Percentiles rank a stretch among this genome's conserved stretches.
These are phyloP conservation scores for Diplodia corticola DNA, from an alignment of 2,329 filamentous ascomycete species.

Conservation along the genomic window DNA sequence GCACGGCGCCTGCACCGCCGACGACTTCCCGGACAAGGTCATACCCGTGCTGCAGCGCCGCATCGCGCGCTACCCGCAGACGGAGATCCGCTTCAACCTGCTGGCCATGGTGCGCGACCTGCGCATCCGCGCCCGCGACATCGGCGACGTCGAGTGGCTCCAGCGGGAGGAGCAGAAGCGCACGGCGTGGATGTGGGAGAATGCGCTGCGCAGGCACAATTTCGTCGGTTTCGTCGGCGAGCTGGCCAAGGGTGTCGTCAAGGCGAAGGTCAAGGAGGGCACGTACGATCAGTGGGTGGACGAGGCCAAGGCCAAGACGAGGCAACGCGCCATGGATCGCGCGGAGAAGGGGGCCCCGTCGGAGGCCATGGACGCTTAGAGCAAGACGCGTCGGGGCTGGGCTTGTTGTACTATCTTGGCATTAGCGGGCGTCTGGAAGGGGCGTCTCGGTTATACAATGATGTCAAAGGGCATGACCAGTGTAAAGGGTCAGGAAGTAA, in stretches of 20 bases:
- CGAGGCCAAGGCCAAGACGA: constrained; percentile 62
- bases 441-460: background rate
- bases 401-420: background rate
- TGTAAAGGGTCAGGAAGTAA: too few species aligned
- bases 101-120: constrained; percentile 88
- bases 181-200: constrained; percentile 89
- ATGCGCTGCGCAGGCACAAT: constrained; percentile 86
- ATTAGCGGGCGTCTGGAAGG: constrained; percentile 9
- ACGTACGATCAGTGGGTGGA: constrained; percentile 74
- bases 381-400: background rate
- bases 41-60: constrained; percentile 84
- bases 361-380: constrained; percentile 28
- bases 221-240: constrained; percentile 95
- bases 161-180: constrained; percentile 81
- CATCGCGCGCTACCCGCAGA: constrained; percentile 78
- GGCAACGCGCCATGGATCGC: constrained; percentile 49
- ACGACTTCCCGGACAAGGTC: constrained; percentile 75
- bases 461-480: too few species aligned
- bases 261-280: constrained; percentile 67
- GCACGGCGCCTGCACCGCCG: constrained; percentile 72
- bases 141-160: constrained; percentile 78
- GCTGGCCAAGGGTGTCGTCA: constrained; percentile 83
- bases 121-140: constrained; percentile 71
- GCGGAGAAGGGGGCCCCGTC: constrained; percentile 42
- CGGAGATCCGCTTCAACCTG: constrained; percentile 94